Conservation (phyloP, 805 yeast species). For the Metschnikowia borealis region DNA sequence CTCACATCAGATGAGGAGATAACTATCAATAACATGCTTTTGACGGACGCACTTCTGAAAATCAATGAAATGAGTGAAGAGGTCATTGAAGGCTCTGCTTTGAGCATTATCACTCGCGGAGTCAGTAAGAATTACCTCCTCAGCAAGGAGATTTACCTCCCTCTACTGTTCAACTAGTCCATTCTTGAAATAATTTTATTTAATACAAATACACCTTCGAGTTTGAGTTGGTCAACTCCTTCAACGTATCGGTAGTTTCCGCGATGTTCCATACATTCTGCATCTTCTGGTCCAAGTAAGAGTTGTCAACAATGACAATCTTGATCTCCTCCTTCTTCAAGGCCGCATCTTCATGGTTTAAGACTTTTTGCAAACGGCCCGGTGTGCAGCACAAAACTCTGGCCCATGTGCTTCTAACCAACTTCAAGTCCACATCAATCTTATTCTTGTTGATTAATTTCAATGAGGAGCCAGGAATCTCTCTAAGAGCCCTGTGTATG, state of each 20-base stretch:
- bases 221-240: slow-evolving; percentile 37
- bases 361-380: slow-evolving; percentile 49
- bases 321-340: slow-evolving; percentile 43
- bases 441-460: slow-evolving; percentile 76
- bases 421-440: slow-evolving; percentile 55
- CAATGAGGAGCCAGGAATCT: slow-evolving; percentile 49
- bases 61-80: slow-evolving; percentile 5
- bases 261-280: slow-evolving; percentile 58
- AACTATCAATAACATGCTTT: neutral
- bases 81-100: slow-evolving; percentile 15
- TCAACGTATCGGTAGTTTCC: slow-evolving; percentile 42
- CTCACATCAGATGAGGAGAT: slow-evolving; percentile 9
- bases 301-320: slow-evolving; percentile 55
- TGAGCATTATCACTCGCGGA: slow-evolving; percentile 19
- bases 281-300: slow-evolving; percentile 57
- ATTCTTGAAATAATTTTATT: neutral
- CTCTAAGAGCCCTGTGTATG: slow-evolving; percentile 58
- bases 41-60: neutral
- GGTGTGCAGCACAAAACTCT: slow-evolving; percentile 62
- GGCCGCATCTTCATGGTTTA: slow-evolving; percentile 40
- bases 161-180: slow-evolving; percentile 16
- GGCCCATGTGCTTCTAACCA: slow-evolving; percentile 41
- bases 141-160: slow-evolving; percentile 20
- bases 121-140: slow-evolving; percentile 28
- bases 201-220: slow-evolving; percentile 53